These are phyloP conservation scores for Lachancea cidri DNA, from an alignment of 805 yeast genomes.

Conservation along the genomic window DNA sequence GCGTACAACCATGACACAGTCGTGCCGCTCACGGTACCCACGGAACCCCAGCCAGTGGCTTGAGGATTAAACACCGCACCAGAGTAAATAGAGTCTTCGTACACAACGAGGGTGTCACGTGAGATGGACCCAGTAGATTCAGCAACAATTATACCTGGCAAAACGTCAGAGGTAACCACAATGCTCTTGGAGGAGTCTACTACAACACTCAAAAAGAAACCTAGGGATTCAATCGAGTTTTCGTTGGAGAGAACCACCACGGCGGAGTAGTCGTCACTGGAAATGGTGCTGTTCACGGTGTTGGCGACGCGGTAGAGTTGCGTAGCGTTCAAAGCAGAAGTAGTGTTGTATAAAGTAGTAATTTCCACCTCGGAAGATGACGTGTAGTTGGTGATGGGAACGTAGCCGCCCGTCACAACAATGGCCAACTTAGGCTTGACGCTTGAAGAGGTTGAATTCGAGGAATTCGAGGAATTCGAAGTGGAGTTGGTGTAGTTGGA, in stretches of 20 bases:
- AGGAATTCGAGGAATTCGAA: conserved; percentile 3
- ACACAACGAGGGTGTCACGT: conserved; percentile 25
- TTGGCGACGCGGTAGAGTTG: conserved; percentile 19
- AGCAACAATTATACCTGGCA: conserved; percentile 21
- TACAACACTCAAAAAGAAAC: conserved; percentile 25
- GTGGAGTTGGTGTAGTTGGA: neutral
- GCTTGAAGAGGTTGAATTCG: conserved; percentile 4
- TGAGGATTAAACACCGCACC: conserved; percentile 23
- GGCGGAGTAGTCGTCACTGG: conserved; percentile 13
- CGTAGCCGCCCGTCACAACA: conserved; percentile 22
- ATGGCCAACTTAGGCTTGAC: conserved; percentile 13
- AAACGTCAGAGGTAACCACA: conserved; percentile 21
- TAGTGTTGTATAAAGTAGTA: conserved; percentile 17
- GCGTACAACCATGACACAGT: conserved; percentile 25
- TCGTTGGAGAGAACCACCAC: conserved; percentile 20
- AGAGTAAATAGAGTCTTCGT: conserved; percentile 23
- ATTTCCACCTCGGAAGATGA: conserved; percentile 10
- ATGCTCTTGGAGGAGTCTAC: conserved; percentile 21
- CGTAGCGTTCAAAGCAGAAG: conserved; percentile 21
- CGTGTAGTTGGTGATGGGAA: conserved; percentile 13
- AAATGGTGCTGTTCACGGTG: conserved; percentile 13
- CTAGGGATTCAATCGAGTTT: conserved; percentile 23
- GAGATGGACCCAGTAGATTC: conserved; percentile 13
- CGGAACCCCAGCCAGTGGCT: conserved; percentile 13
- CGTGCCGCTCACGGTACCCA: conserved; percentile 21